Conservation (phyloP, 140 eudicot genomes). For the Flaveria floridana region DNA sequence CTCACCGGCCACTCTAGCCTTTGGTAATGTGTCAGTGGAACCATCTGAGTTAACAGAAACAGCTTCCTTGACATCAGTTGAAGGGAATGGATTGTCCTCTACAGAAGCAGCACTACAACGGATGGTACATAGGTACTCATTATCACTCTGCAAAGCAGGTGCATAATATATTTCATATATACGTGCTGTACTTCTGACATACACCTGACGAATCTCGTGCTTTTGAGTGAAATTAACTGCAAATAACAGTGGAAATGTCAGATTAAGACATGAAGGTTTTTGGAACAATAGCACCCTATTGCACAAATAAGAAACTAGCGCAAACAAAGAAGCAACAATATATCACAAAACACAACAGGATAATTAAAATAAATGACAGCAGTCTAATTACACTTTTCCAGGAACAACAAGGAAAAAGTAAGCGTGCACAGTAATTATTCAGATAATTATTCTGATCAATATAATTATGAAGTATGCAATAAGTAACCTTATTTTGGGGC, state of each 20-base stretch:
- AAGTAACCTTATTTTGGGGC: too few relatives aligned
- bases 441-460: background rate
- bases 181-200: constrained; percentile 84
- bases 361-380: background rate
- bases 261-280: background rate
- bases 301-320: background rate
- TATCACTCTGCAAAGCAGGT: constrained; percentile 38
- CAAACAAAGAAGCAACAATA: background rate
- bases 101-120: constrained; percentile 68
- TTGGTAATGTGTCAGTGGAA: constrained; percentile 24
- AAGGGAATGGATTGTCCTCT: constrained; percentile 45
- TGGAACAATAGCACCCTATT: background rate
- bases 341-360: constrained; percentile 5
- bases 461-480: background rate
- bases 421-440: background rate
- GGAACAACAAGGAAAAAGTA: background rate
- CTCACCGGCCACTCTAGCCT: constrained; percentile 32
- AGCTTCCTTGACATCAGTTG: constrained; percentile 37
- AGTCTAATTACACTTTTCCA: constrained; percentile 10
- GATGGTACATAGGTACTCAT: constrained; percentile 85
- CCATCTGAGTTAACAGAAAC: constrained; percentile 21
- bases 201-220: constrained; percentile 72
- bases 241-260: constrained; percentile 13
- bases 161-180: constrained; percentile 74
- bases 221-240: constrained; percentile 66